Percentiles rank a stretch among this genome's conserved stretches.
Evolutionary conservation across 2,329 filamentous ascomycete species (phyloP).

Genomic region (Colletotrichum sp.): DNA sequence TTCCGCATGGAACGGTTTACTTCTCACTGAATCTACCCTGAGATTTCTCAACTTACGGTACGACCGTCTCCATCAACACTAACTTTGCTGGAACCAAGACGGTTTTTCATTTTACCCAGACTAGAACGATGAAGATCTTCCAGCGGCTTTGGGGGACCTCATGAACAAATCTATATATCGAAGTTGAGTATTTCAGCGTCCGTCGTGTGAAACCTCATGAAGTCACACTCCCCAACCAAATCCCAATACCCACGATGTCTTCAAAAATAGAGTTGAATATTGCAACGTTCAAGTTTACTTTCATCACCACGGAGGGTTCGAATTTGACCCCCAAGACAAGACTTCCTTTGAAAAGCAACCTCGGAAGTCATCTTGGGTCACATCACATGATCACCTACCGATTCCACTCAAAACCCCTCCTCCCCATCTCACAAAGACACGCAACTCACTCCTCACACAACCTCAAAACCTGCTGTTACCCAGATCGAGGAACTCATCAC

Average conservation of each 20-base stretch:
- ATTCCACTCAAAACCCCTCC: background rate
- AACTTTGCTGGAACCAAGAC: background rate
- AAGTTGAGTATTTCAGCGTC: background rate
- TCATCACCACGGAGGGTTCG: background rate
- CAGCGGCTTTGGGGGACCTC: background rate
- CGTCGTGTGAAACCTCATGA: background rate
- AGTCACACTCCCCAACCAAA: background rate
- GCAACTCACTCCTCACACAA: background rate
- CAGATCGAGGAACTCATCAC: background rate
- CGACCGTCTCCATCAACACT: background rate
- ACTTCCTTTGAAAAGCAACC: background rate
- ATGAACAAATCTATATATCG: background rate
- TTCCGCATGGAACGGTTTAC: fast-evolving
- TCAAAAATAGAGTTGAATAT: background rate
- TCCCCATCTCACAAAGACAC: background rate
- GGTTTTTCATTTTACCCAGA: background rate
- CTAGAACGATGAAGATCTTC: background rate
- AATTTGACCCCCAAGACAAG: background rate
- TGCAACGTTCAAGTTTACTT: background rate
- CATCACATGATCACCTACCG: background rate
- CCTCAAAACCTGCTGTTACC: background rate
- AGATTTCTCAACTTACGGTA: background rate
- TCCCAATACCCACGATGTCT: background rate
- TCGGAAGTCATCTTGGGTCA: background rate
- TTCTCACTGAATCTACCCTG: background rate